Evolutionary conservation across 2,329 filamentous ascomycete species (phyloP).

Genomic region (Exophiala dermatitidis): DNA sequence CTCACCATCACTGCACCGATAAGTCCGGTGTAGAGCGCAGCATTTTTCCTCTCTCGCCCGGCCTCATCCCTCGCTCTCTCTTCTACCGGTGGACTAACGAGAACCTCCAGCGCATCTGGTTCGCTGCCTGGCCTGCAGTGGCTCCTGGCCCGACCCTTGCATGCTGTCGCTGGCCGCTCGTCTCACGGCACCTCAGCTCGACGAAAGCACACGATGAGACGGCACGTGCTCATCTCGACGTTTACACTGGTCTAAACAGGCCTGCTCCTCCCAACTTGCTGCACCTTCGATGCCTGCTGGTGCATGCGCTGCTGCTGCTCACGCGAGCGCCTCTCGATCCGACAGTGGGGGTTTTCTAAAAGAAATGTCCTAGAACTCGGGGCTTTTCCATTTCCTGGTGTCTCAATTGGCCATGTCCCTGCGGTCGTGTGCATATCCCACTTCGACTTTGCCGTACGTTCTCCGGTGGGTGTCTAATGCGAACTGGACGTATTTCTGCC

Average conservation of each 20-base stretch:
- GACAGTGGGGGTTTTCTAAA: conserved; percentile 7
- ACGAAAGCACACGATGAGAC: conserved; percentile 16
- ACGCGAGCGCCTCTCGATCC: conserved; percentile 20
- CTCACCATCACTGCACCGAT: not conserved
- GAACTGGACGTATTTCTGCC: conserved; percentile 7
- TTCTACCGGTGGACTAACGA: not conserved
- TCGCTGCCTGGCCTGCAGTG: conserved; percentile 11
- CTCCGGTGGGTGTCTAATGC: conserved; percentile 6
- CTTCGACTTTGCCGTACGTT: conserved; percentile 6
- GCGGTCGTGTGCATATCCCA: conserved; percentile 20
- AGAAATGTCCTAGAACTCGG: not conserved
- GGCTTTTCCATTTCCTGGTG: conserved; percentile 1
- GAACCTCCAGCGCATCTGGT: conserved; percentile 9
- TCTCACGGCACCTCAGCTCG: not conserved
- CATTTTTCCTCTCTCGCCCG: not conserved
- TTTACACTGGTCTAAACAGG: conserved; percentile 23
- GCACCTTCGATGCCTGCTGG: not conserved
- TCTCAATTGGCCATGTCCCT: conserved; percentile 12
- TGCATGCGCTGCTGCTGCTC: conserved; percentile 11
- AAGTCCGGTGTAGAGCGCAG: too few relatives aligned
- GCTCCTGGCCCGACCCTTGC: conserved; percentile 11
- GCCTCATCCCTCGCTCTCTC: not conserved
- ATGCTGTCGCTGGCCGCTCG: not conserved
- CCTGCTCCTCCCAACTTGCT: not conserved
- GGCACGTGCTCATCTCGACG: conserved; percentile 20